Conservation (phyloP, 2,329 filamentous ascomycete genomes). For the Davidsoniella eucalypti region DNA sequence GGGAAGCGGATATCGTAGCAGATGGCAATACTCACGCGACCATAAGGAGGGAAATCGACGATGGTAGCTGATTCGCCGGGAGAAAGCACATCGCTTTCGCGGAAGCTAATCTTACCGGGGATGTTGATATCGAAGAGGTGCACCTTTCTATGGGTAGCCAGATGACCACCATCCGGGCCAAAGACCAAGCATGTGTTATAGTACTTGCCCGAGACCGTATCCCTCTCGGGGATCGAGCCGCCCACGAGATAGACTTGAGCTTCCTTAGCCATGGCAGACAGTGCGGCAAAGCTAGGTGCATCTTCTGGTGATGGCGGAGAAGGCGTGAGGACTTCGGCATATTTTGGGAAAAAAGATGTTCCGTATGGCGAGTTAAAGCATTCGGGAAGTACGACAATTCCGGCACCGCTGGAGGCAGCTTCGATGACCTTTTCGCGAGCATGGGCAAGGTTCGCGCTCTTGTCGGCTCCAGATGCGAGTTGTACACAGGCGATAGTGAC, state of each 20-base stretch:
- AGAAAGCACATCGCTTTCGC: constrained; percentile 74
- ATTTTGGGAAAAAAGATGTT: constrained; percentile 72
- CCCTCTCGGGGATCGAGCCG: constrained; percentile 80
- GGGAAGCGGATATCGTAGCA: constrained; percentile 98
- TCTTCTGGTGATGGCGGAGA: constrained; percentile 50
- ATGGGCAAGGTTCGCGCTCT: constrained; percentile 64
- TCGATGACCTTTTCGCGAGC: constrained; percentile 71
- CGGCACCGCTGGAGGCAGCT: constrained; percentile 59
- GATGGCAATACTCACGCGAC: constrained; percentile 73
- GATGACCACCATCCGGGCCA: constrained; percentile 54
- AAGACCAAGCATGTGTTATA: constrained; percentile 90
- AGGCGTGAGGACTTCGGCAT: constrained; percentile 72
- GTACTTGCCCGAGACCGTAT: constrained; percentile 40
- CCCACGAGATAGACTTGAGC: constrained; percentile 70
- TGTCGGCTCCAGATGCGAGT: constrained; percentile 66
- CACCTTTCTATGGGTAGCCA: constrained; percentile 84
- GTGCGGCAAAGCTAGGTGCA: constrained; percentile 71
- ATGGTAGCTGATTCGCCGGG: constrained; percentile 75
- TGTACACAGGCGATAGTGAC: constrained; percentile 71
- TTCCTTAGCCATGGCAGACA: constrained; percentile 64
- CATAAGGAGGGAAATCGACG: constrained; percentile 75
- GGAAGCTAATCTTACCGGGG: constrained; percentile 82
- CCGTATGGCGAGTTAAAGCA: constrained; percentile 99
- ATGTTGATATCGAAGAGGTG: constrained; percentile 98
- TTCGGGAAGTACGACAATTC: constrained; percentile 83